Conservation (phyloP, 192 early-diverging fungal species). For the Rhizoclosmatium globosum region DNA sequence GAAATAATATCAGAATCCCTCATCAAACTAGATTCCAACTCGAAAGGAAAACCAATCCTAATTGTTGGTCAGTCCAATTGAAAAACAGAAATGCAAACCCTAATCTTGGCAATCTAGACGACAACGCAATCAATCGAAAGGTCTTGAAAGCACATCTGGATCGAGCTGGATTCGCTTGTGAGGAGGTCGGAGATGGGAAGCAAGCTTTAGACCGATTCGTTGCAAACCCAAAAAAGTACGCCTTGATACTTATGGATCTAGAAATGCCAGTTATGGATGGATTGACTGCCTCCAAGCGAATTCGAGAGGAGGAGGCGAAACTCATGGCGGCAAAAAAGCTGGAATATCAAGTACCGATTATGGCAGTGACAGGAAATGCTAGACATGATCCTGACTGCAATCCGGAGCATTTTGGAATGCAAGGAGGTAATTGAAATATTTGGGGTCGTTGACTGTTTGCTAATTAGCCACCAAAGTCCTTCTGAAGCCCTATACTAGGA, state of each 20-base stretch:
- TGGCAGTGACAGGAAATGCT: constrained; percentile 10
- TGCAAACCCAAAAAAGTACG: neutral
- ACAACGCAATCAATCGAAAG: constrained; percentile 8
- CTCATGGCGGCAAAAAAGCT: neutral
- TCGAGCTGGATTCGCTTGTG: neutral
- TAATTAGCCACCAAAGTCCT: neutral
- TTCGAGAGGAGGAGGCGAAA: neutral
- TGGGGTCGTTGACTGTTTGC: neutral
- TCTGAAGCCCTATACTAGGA: neutral
- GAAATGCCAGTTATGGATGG: constrained; percentile 19
- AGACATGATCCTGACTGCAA: neutral
- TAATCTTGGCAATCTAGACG: neutral
- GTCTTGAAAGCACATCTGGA: constrained; percentile 18
- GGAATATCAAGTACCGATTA: constrained; percentile 6
- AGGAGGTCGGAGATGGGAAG: neutral
- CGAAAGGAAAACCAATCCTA: constrained; percentile 15
- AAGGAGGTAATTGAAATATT: constrained; percentile 5
- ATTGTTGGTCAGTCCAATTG: neutral
- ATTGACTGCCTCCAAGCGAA: neutral
- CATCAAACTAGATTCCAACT: neutral
- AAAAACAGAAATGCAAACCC: neutral
- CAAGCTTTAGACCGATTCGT: neutral
- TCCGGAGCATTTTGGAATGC: constrained; percentile 9
- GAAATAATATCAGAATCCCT: neutral
- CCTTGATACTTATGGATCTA: neutral